Evolutionary conservation across 768 basidiomycete genomes (phyloP).

Genomic region (Lactarius pseudohatsudake): DNA sequence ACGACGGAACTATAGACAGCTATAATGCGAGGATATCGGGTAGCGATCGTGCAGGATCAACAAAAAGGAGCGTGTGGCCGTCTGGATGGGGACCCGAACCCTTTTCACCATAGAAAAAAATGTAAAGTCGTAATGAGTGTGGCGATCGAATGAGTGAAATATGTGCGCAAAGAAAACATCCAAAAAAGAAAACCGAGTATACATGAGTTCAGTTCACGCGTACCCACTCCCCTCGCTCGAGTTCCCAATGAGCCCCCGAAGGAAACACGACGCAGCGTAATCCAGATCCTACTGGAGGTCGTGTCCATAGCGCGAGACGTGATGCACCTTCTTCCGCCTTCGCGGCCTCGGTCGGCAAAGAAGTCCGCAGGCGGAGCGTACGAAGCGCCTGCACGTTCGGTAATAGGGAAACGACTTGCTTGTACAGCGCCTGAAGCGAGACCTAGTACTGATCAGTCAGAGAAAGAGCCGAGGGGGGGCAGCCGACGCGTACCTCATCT

Average conservation of each 20-base stretch:
- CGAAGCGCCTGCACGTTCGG: conserved; percentile 34
- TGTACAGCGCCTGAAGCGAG: conserved; percentile 33
- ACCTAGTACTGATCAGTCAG: conserved; percentile 7
- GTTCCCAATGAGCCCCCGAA: conserved; percentile 34
- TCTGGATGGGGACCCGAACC: neutral
- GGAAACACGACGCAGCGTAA: conserved; percentile 34
- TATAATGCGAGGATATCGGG: neutral
- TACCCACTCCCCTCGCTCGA: conserved; percentile 11
- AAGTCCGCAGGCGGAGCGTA: conserved; percentile 37
- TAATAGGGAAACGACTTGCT: conserved; percentile 33
- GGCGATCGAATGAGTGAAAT: neutral
- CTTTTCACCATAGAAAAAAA: too few relatives aligned
- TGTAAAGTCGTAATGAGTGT: neutral
- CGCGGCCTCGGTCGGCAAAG: conserved; percentile 39
- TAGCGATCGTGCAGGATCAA: neutral
- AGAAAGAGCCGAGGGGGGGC: too few relatives aligned
- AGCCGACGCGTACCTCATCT: conserved; percentile 33
- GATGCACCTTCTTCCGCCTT: conserved; percentile 38
- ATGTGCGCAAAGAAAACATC: neutral
- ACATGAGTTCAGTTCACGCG: neutral
- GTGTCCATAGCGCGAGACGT: conserved; percentile 33
- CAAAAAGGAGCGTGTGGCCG: neutral
- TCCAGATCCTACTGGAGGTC: conserved; percentile 32
- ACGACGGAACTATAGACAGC: conserved; percentile 2
- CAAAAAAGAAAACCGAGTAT: neutral